Evolutionary conservation across 768 basidiomycete species (phyloP).

Genomic region (Sarcodon aspratus): DNA sequence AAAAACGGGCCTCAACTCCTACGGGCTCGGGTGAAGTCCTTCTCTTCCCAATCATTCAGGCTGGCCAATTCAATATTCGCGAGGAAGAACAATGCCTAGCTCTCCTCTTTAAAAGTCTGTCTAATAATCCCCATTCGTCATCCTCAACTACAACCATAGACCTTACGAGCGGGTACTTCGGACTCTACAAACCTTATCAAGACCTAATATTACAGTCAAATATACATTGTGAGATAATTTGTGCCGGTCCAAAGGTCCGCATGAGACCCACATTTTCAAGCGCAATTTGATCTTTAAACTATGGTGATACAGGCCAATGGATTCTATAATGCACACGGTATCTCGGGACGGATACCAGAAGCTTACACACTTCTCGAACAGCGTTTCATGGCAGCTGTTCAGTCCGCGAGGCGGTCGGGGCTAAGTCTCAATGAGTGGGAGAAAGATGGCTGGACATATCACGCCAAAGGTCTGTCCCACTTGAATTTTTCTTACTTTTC

Average conservation of each 20-base stretch:
- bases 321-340: slow-evolving; percentile 80
- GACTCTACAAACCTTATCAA: slow-evolving; percentile 73
- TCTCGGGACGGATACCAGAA: slow-evolving; percentile 91
- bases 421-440: slow-evolving; percentile 84
- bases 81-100: slow-evolving; percentile 69
- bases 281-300: background rate
- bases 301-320: slow-evolving; percentile 70
- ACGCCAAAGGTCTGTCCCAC: slow-evolving; percentile 74
- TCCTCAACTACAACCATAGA: slow-evolving; percentile 32
- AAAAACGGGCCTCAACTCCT: slow-evolving; percentile 1
- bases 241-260: slow-evolving; percentile 75
- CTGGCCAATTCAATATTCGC: slow-evolving; percentile 74
- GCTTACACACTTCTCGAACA: slow-evolving; percentile 87
- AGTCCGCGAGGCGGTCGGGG: slow-evolving; percentile 28
- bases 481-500: background rate
- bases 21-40: slow-evolving; percentile 28
- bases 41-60: slow-evolving; percentile 80
- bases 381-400: slow-evolving; percentile 63
- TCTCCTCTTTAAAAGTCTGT: slow-evolving; percentile 44
- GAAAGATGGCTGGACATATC: slow-evolving; percentile 89
- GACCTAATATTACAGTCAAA: slow-evolving; percentile 49
- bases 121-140: slow-evolving; percentile 6
- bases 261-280: slow-evolving; percentile 1
- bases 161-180: slow-evolving; percentile 94
- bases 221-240: slow-evolving; percentile 61